These are phyloP conservation scores for Eucalyptus rudis DNA, from an alignment of 345 rosid genomes.

Conservation along the genomic window DNA sequence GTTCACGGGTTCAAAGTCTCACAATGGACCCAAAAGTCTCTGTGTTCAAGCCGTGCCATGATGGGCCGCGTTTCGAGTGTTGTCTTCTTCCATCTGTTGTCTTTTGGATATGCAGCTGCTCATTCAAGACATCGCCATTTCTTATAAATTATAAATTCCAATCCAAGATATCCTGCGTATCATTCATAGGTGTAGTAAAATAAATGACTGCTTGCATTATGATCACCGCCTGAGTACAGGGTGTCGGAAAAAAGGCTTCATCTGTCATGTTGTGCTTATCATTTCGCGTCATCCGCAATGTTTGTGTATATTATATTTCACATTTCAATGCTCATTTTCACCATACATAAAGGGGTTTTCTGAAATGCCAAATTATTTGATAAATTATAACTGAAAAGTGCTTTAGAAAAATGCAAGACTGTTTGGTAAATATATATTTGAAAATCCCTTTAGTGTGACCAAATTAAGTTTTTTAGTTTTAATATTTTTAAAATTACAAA, in stretches of 20 bases:
- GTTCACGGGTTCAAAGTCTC: not conserved
- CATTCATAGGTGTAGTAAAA: not conserved
- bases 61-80: not conserved
- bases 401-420: no score
- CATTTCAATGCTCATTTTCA: no score
- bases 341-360: no score
- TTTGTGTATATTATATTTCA: not conserved
- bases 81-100: not conserved
- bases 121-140: not conserved
- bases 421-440: no score
- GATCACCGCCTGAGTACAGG: not conserved
- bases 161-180: not conserved
- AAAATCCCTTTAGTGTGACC: no score
- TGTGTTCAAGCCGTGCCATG: no score
- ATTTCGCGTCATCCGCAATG: not conserved
- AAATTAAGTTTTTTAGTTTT: no score
- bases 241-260: not conserved
- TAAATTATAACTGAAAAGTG: no score
- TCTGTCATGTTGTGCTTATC: not conserved
- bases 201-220: not conserved
- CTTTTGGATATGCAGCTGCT: not conserved
- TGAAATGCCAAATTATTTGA: no score
- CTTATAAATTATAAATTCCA: not conserved
- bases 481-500: no score
- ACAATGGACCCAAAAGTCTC: not conserved